These are phyloP conservation scores for Huntiella savannae DNA, from an alignment of 2,329 filamentous ascomycete genomes.

Conservation along the genomic window DNA sequence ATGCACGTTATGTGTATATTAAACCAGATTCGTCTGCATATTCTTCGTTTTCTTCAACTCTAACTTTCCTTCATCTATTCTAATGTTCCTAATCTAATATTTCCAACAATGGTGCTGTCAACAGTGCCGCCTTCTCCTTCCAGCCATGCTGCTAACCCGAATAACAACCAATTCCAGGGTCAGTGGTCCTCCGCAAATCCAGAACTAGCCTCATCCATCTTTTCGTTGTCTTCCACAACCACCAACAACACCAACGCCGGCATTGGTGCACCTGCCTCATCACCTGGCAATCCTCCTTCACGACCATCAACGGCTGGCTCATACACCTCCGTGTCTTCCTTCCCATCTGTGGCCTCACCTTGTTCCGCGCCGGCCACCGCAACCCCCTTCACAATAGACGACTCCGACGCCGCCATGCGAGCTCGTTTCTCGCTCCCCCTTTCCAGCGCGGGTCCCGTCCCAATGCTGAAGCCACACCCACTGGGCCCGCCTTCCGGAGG, in stretches of 20 bases:
- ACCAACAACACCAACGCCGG: not conserved
- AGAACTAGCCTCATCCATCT: not conserved
- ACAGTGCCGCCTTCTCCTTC: no score
- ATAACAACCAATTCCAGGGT: no score
- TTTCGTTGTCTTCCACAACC: not conserved
- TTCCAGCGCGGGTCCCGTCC: constrained; percentile 4
- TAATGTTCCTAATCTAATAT: no score
- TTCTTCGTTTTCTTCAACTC: no score
- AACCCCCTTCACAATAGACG: constrained; percentile 4
- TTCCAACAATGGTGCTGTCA: no score
- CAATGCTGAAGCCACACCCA: constrained; percentile 10
- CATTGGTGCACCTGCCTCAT: not conserved
- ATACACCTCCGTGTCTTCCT: constrained; percentile 5
- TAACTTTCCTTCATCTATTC: no score
- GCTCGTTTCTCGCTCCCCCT: constrained; percentile 9
- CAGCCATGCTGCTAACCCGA: no score
- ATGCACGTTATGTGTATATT: no score
- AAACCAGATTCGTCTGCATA: no score
- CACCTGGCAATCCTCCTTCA: not conserved
- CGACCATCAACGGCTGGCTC: not conserved
- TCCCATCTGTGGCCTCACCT: not conserved
- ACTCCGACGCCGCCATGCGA: constrained; percentile 6
- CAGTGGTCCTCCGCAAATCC: no score
- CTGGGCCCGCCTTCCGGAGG: constrained; percentile 7
- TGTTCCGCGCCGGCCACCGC: not conserved